Base-by-base conservation (phyloP, 768 basidiomycete species). In the Lactifluus echinatus region DNA sequence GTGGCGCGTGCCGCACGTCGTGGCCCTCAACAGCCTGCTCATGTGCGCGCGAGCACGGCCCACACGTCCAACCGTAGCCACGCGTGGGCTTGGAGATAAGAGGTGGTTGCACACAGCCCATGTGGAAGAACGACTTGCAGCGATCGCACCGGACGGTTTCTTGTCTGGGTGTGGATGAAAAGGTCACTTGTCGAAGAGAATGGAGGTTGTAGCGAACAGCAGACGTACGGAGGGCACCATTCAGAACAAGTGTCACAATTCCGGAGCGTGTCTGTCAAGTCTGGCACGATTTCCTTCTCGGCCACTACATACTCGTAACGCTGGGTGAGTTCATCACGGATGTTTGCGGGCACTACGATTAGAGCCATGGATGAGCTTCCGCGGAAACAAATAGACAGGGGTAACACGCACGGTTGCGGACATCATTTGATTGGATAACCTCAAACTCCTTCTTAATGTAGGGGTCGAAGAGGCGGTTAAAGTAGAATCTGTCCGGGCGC, bases 381-480 rank as follows among this genome's bases (percentile, higher is more conserved):
- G 39, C n/a, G 10, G 17, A 21, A 31, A 23, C 36, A 21, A 44
- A 28, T 15, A 24, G 15, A 49, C 55, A 55, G 15, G 28, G 57
- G 50, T 52, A 58, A 49, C 7, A 79, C 93, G 67, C 70, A 98
- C 95, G 75, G 70, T 99, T 99, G 56, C 85, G 82, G 60, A 96
- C 86, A 65, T 86, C 89, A 39, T 80, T 80, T 29, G 91, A 81
- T 59, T 87, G 85, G 52, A 99, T 85, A 64, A 97, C 88, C 70
- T 98, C 96, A 71, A 95, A 97, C 73, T 97, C 94, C 71, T 90
- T 89, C 76, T 95, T 93, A 73, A 97, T 91, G 72, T 95, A 97
- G 51, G 93, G 93, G 75, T 98, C 95, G 69, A 95, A 99, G 28
- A 97, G 78, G 66, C 89, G 85, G 66, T 84, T 85, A 78, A 93